A percentile compares a stretch with the other conserved stretches of the same genome.
These are phyloP conservation scores for Pyronema domesticum DNA, from an alignment of 495 filamentous ascomycete species.

Conservation along the genomic window DNA sequence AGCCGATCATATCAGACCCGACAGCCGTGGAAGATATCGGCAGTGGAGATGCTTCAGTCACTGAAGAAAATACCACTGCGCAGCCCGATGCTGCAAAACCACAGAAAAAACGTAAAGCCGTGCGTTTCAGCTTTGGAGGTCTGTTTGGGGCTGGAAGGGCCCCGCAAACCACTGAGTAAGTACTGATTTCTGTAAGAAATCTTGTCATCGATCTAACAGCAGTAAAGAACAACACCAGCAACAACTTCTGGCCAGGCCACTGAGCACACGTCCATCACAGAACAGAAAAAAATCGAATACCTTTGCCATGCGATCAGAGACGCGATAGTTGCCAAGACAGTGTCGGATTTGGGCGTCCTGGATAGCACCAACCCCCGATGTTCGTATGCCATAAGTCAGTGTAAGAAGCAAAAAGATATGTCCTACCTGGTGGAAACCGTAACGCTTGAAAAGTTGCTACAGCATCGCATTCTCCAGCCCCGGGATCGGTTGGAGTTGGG, in stretches of 20 bases:
- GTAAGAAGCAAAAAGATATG: not conserved
- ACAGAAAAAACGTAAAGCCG: not conserved
- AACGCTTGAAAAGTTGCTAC: slow-evolving; percentile 9
- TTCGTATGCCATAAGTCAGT: not conserved
- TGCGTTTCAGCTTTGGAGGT: not conserved
- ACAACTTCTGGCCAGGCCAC: not conserved
- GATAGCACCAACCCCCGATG: slow-evolving; percentile 3
- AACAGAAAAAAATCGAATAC: slow-evolving; percentile 4
- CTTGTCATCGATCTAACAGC: not conserved
- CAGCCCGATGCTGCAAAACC: not conserved
- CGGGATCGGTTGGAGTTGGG: slow-evolving; percentile 10
- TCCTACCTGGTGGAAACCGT: not conserved
- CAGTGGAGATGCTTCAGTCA: not conserved
- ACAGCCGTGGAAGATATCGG: not conserved
- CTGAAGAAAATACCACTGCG: not conserved
- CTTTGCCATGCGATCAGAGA: slow-evolving; percentile 8
- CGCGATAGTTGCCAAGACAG: not conserved
- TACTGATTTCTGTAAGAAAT: not conserved
- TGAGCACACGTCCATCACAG: not conserved
- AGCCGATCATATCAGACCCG: not conserved
- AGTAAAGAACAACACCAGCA: not conserved
- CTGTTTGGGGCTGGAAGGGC: not conserved
- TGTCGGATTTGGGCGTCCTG: slow-evolving; percentile 10
- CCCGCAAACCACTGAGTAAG: not conserved
- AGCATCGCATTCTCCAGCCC: not conserved